Conservation (phyloP, 129 eudicot genomes). For the Escallonia rubra region DNA sequence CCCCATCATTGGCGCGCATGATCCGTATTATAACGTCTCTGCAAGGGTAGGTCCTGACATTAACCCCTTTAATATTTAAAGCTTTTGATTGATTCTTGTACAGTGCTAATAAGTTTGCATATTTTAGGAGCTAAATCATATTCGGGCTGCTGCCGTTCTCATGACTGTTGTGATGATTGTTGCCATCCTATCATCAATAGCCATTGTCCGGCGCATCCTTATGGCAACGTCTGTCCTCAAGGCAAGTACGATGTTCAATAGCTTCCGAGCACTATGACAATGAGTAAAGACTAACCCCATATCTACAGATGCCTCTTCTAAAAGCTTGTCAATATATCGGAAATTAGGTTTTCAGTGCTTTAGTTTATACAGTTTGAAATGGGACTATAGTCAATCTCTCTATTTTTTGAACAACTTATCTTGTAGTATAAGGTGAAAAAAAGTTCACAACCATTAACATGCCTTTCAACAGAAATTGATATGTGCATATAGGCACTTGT, state of each 20-base stretch:
- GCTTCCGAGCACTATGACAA: not conserved
- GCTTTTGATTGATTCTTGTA: not conserved
- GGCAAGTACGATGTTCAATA: slow-evolving; percentile 35
- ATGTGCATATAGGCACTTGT: too few relatives aligned
- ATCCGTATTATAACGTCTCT: slow-evolving; percentile 77
- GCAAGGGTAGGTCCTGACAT: slow-evolving; percentile 57
- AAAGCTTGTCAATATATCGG: too few relatives aligned
- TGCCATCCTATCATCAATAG: slow-evolving; percentile 76
- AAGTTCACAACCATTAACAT: too few relatives aligned
- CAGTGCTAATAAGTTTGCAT: slow-evolving; percentile 10
- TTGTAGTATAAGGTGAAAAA: too few relatives aligned
- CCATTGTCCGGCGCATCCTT: slow-evolving; percentile 84
- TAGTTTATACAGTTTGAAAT: too few relatives aligned
- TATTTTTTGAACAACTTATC: too few relatives aligned
- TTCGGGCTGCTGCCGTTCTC: slow-evolving; percentile 67
- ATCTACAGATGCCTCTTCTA: not conserved
- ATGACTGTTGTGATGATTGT: slow-evolving; percentile 79
- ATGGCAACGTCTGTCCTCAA: slow-evolving; percentile 97
- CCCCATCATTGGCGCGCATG: slow-evolving; percentile 89
- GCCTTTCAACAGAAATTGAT: too few relatives aligned
- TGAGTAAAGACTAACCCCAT: not conserved
- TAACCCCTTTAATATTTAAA: not conserved
- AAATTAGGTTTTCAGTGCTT: too few relatives aligned
- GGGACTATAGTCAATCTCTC: too few relatives aligned
- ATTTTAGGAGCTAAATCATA: slow-evolving; percentile 75